Conservation (phyloP, 768 basidiomycete species). For the Fomitopsis serialis region DNA sequence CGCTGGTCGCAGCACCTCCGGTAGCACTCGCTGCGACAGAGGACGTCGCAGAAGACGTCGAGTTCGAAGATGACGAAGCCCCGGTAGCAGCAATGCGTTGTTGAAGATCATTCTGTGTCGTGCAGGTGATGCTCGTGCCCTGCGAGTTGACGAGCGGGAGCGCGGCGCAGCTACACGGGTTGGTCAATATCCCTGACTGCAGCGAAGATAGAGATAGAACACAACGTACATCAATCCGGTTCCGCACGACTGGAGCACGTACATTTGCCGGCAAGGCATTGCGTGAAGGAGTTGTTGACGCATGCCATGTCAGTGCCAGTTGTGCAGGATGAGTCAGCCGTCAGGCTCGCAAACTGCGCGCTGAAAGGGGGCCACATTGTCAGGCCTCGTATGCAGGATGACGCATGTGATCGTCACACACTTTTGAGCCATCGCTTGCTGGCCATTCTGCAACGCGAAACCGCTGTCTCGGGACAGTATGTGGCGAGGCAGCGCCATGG, state of each 20-base stretch:
- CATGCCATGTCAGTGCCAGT: slow-evolving; percentile 43
- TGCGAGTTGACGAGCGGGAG: slow-evolving; percentile 44
- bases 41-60: slow-evolving; percentile 6
- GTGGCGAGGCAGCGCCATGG: slow-evolving; percentile 20
- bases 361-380: slow-evolving; percentile 8
- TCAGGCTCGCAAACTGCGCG: slow-evolving; percentile 42
- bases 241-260: slow-evolving; percentile 23
- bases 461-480: slow-evolving; percentile 6
- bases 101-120: slow-evolving; percentile 40
- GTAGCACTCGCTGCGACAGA: slow-evolving; percentile 2
- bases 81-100: slow-evolving; percentile 39
- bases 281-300: slow-evolving; percentile 43
- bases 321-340: slow-evolving; percentile 40
- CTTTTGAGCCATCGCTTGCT: slow-evolving; percentile 26
- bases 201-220: neutral
- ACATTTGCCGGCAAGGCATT: slow-evolving; percentile 47
- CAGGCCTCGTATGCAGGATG: slow-evolving; percentile 1
- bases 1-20: slow-evolving; percentile 8
- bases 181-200: neutral
- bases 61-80: slow-evolving; percentile 8
- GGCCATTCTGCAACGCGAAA: slow-evolving; percentile 22
- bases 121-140: slow-evolving; percentile 50
- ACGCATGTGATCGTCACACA: slow-evolving; percentile 9
- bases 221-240: slow-evolving; percentile 15
- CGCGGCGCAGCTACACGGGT: slow-evolving; percentile 28